These are phyloP conservation scores for Scedosporium minutisporum DNA, from an alignment of 2,329 filamentous ascomycete genomes.

Conservation along the genomic window DNA sequence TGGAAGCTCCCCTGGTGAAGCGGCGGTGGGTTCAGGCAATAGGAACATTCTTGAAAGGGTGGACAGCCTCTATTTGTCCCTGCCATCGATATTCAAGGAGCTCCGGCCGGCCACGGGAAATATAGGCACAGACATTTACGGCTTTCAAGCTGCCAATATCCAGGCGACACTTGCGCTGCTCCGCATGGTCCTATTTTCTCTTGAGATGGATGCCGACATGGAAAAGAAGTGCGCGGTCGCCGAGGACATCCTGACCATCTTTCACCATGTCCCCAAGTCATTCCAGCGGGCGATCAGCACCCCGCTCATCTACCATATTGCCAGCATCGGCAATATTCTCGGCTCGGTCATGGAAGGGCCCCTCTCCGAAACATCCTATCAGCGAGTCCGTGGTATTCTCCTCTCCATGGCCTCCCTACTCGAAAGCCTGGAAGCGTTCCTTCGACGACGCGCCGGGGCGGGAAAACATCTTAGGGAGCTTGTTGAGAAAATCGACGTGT, in stretches of 20 bases:
- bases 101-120: conserved; percentile 16
- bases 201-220: conserved; percentile 15
- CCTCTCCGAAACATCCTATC: conserved; percentile 18
- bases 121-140: conserved; percentile 19
- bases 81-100: conserved; percentile 20
- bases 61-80: conserved; percentile 15
- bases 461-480: conserved; percentile 14
- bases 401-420: conserved; percentile 21
- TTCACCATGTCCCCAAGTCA: conserved; percentile 17
- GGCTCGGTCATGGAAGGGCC: conserved; percentile 22
- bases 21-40: conserved; percentile 9
- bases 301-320: conserved; percentile 23
- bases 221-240: conserved; percentile 21
- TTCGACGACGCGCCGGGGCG: conserved; percentile 13
- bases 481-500: conserved; percentile 16
- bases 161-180: conserved; percentile 22
- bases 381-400: conserved; percentile 17
- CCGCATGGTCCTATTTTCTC: conserved; percentile 20
- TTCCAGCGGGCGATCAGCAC: conserved; percentile 21
- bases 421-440: conserved; percentile 16
- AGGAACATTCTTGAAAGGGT: conserved; percentile 6
- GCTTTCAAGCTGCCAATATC: conserved; percentile 27
- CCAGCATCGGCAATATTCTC: conserved; percentile 23
- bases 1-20: conserved; percentile 2
- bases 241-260: conserved; percentile 18